Conservation (phyloP, 2,329 filamentous ascomycete genomes). For the Penicillium concentricum region DNA sequence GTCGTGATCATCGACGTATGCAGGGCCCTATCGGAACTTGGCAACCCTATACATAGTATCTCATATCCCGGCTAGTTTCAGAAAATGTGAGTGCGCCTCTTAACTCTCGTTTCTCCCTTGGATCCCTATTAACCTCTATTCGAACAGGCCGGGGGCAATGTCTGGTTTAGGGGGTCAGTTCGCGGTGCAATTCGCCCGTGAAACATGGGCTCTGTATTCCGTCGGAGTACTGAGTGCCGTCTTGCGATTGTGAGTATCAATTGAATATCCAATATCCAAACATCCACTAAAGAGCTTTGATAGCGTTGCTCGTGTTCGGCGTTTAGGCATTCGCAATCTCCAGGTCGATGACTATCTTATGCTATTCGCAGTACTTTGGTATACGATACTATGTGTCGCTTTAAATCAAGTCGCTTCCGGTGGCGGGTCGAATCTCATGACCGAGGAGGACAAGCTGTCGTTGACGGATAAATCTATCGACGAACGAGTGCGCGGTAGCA, state of each 20-base stretch:
- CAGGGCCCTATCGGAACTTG: constrained; percentile 3
- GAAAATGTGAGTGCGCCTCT: constrained; percentile 19
- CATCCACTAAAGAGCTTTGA: neutral
- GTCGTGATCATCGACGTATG: constrained; percentile 15
- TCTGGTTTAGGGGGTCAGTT: constrained; percentile 30
- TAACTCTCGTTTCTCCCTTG: neutral
- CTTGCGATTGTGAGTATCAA: constrained; percentile 42
- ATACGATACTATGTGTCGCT: constrained; percentile 55
- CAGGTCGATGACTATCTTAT: constrained; percentile 59
- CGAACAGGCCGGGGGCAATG: constrained; percentile 28
- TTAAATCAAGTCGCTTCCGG: constrained; percentile 56
- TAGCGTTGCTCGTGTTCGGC: constrained; percentile 41
- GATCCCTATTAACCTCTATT: constrained; percentile 5
- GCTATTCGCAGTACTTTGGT: constrained; percentile 54
- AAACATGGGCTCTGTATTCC: constrained; percentile 44
- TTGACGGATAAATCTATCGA: constrained; percentile 49
- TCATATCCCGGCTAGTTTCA: constrained; percentile 7
- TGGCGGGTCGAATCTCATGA: constrained; percentile 61
- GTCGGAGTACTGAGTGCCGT: constrained; percentile 39
- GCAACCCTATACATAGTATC: constrained; percentile 11
- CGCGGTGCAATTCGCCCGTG: constrained; percentile 29
- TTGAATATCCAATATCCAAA: neutral
- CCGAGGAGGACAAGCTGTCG: constrained; percentile 44
- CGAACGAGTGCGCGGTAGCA: constrained; percentile 54
- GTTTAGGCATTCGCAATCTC: constrained; percentile 50